Conservation (phyloP, 1,139 yeast species). For the Geotrichum fermentans region DNA sequence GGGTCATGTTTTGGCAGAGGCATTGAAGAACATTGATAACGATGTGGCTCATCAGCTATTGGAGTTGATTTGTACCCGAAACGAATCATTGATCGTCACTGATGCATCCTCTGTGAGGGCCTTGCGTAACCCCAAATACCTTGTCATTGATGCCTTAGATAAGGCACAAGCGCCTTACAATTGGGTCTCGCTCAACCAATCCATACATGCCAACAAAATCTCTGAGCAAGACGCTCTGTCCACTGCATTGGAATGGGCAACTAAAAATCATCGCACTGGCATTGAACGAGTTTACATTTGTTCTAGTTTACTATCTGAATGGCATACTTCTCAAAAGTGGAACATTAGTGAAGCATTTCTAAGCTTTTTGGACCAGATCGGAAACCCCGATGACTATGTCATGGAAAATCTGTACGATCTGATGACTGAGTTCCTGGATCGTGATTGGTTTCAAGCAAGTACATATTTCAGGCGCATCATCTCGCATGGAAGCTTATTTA, state of each 20-base stretch:
- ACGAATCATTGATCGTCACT: constrained; percentile 32
- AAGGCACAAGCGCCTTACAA: constrained; percentile 25
- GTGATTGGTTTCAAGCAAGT: constrained; percentile 51
- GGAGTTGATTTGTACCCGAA: constrained; percentile 27
- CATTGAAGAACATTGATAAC: constrained; percentile 28
- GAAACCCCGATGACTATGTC: constrained; percentile 26
- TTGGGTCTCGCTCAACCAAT: constrained; percentile 24
- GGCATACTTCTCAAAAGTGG: constrained; percentile 25
- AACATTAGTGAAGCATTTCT: constrained; percentile 31
- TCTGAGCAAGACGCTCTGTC: constrained; percentile 25
- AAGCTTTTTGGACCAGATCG: constrained; percentile 30
- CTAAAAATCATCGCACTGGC: constrained; percentile 26
- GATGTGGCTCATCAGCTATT: constrained; percentile 30
- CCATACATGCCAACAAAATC: constrained; percentile 24
- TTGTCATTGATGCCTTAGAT: constrained; percentile 27
- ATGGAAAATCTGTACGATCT: constrained; percentile 46
- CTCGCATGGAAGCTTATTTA: constrained; percentile 74
- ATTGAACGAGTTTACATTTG: constrained; percentile 29
- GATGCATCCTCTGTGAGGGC: constrained; percentile 25
- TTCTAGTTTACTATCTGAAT: constrained; percentile 25
- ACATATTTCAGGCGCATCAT: constrained; percentile 71
- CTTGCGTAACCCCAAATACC: constrained; percentile 23
- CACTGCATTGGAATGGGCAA: constrained; percentile 34
- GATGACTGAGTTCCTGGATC: constrained; percentile 51
- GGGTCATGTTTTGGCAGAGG: constrained; percentile 49